phyloP scores from a whole-genome alignment of 1,284 basidiomycete species.

The Gymnopus androsaceus region DNA sequence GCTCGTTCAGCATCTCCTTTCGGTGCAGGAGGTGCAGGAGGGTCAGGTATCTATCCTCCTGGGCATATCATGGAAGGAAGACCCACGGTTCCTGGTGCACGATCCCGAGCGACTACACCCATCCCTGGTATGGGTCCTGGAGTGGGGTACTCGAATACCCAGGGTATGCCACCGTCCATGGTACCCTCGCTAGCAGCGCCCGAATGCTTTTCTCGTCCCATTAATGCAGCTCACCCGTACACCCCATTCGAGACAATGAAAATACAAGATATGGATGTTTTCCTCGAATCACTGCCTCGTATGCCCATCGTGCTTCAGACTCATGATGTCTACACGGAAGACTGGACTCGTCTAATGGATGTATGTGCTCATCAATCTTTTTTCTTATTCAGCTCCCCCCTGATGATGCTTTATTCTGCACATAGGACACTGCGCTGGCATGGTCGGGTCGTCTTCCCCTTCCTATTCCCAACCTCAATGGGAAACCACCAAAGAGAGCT shows the following conservation, averaged over 20 bases:
- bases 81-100: constrained; percentile 38
- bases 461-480: constrained; percentile 46
- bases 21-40: constrained; percentile 29
- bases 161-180: no score
- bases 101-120: constrained; percentile 27
- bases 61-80: constrained; percentile 58
- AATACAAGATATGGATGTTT: constrained; percentile 72
- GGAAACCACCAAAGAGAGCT: constrained; percentile 55
- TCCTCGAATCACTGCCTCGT: constrained; percentile 62
- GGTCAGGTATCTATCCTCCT: constrained; percentile 46
- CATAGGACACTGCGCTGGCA: constrained; percentile 66
- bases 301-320: constrained; percentile 71
- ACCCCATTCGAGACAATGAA: constrained; percentile 69
- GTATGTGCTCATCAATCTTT: constrained; percentile 37
- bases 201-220: constrained; percentile 69
- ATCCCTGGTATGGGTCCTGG: constrained; percentile 5
- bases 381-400: neutral
- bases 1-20: constrained; percentile 41
- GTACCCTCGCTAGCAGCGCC: constrained; percentile 63
- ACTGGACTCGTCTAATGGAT: constrained; percentile 76
- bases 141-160: no score
- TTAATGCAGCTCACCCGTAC: constrained; percentile 66
- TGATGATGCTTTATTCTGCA: constrained; percentile 8
- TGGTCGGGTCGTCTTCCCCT: constrained; percentile 75
- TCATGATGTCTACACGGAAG: constrained; percentile 76